These are phyloP conservation scores for Tricladium varicosporioides DNA, from an alignment of 2,329 filamentous ascomycete genomes.

Conservation along the genomic window DNA sequence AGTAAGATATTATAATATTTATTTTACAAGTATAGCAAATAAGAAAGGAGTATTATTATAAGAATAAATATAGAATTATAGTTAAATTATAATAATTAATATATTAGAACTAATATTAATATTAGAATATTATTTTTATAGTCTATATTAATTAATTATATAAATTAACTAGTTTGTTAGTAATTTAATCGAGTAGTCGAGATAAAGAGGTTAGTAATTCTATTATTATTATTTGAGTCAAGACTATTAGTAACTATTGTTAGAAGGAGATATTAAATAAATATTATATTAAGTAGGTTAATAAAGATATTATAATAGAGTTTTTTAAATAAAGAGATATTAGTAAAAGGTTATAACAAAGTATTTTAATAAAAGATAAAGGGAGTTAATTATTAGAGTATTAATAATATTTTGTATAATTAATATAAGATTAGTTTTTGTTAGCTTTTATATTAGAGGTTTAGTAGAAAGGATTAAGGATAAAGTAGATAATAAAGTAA, in stretches of 20 bases:
- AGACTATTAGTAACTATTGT: neutral
- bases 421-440: neutral
- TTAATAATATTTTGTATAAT: neutral
- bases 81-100: neutral
- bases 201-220: neutral
- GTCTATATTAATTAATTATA: neutral
- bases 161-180: neutral
- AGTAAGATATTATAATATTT: neutral
- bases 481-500: too few species aligned
- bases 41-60: neutral
- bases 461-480: too few species aligned
- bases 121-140: neutral
- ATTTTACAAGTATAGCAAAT: neutral
- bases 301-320: neutral
- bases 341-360: neutral
- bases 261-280: neutral
- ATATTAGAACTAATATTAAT: neutral
- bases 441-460: too few species aligned
- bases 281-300: neutral
- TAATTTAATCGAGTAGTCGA: neutral
- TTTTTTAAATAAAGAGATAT: neutral
- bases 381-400: neutral
- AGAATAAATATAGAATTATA: neutral
- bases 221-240: neutral
- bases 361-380: neutral